Base-by-base conservation (phyloP, 768 basidiomycete species). In the Coprinopsis strossmayeri region DNA sequence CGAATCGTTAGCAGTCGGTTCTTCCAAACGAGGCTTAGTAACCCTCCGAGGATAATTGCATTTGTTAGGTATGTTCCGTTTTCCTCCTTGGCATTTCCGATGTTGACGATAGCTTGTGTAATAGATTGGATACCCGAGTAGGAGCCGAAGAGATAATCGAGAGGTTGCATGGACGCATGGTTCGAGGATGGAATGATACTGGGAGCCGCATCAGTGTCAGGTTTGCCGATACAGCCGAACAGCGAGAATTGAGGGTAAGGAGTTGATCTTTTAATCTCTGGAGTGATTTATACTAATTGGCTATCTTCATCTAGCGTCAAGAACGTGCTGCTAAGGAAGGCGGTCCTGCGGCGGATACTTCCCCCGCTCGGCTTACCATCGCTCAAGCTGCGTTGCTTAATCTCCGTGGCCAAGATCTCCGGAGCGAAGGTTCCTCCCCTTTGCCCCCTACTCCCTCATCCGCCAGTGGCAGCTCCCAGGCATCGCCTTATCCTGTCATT, bases 111-210 rank as follows among this genome's bases (percentile, higher is more conserved):
- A 5, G 3, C 30, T 43, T 12, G 27, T 17, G 10, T 46, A 7
- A n/a, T 56, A 90, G 88, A 40, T 69, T 91, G 21, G 87, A 90
- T 55, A 81, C 76, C 15, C 81, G 87, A 15, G 25, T 55, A 0
- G 87, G 85, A 0, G 88, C 87, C 2, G 84, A 88, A 57, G 86
- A 90, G 49, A 74, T 85, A 46, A 79, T 89, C 34, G 84, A 88
- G 51, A 76, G 82, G 24, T 69, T 91, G 24, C 87, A 91, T 60
- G 88, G 88, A 4, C 73, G 84, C 7, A 81, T 87, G 77, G 84
- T 91, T 5, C 73, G 85, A 34, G 88, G 88, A 10, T 84, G 79
- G 81, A 77, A 86, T 52, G 87, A 90, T 52, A 62, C 77, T 10
- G 87, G 87, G 13, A 82, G 84, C 58, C 67, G 87, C 43, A 87